Evolutionary conservation across 1,284 basidiomycete species (phyloP).

Genomic region (Ceratobasidium sp.): DNA sequence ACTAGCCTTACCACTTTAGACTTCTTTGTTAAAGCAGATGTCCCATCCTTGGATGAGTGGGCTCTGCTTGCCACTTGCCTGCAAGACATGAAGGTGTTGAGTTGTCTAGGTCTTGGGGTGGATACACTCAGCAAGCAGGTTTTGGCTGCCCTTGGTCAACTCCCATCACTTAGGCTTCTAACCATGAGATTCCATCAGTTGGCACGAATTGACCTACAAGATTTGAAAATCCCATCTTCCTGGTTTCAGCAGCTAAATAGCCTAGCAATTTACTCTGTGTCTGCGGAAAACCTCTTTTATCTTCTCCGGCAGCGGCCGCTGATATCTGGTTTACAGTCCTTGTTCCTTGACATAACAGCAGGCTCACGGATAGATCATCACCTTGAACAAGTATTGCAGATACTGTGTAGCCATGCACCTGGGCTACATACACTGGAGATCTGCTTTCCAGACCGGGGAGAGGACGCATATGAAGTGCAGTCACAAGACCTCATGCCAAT

Average conservation of each 20-base stretch:
- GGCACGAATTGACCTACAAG: background rate
- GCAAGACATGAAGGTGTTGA: background rate
- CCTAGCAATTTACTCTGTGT: background rate
- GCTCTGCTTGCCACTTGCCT: background rate
- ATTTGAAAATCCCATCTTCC: background rate
- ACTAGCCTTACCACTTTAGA: background rate
- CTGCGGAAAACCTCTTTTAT: background rate
- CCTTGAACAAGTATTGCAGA: background rate
- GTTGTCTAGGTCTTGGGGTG: background rate
- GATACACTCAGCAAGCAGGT: background rate
- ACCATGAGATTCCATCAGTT: background rate
- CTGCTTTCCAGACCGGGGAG: background rate
- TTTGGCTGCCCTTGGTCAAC: background rate
- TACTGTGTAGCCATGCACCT: background rate
- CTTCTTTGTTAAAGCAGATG: conserved; percentile 2
- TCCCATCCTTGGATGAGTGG: background rate
- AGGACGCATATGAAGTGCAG: background rate
- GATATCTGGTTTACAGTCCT: background rate
- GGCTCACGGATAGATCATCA: background rate
- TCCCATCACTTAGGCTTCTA: background rate
- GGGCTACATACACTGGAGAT: background rate
- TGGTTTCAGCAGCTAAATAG: background rate
- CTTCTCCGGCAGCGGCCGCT: background rate
- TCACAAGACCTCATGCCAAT: background rate
- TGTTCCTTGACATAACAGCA: background rate